phyloP scores from a whole-genome alignment of 768 basidiomycete genomes.

The Favolaschia claudopus region DNA sequence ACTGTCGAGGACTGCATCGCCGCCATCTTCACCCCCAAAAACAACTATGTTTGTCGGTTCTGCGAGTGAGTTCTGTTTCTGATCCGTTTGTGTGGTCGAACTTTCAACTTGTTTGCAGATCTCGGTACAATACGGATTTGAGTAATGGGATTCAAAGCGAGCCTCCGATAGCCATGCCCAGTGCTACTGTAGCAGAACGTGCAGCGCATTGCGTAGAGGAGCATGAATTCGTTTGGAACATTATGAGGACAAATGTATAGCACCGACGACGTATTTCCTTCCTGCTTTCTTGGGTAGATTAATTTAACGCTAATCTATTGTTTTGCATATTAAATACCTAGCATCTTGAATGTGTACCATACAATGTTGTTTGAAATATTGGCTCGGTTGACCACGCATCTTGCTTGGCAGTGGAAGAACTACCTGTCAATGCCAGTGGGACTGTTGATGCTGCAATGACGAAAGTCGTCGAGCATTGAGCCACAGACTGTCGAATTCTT shows the following conservation, averaged over 20 bases:
- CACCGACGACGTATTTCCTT: not conserved
- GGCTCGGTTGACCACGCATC: no score
- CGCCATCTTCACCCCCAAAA: conserved; percentile 45
- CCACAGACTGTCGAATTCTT: no score
- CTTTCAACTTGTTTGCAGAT: conserved; percentile 32
- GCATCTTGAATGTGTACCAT: no score
- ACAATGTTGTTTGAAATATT: no score
- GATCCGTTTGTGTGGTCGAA: not conserved
- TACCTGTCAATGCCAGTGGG: no score
- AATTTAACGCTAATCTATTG: no score
- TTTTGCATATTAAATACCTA: not conserved
- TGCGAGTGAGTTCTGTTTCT: conserved; percentile 55
- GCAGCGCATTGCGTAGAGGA: conserved; percentile 55
- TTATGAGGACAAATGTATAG: conserved; percentile 38
- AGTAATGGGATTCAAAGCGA: conserved; percentile 23
- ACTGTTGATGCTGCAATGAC: no score
- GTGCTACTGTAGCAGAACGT: conserved; percentile 51
- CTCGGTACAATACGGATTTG: conserved; percentile 42
- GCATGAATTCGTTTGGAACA: conserved; percentile 60
- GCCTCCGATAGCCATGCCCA: conserved; percentile 44
- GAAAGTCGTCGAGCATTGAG: no score
- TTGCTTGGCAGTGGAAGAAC: no score
- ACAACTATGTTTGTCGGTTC: conserved; percentile 45
- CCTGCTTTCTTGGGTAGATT: no score
- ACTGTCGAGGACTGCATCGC: conserved; percentile 50